Evolutionary conservation across 169 alveolate species (phyloP).

Genomic region (Plasmodium coatneyi): DNA sequence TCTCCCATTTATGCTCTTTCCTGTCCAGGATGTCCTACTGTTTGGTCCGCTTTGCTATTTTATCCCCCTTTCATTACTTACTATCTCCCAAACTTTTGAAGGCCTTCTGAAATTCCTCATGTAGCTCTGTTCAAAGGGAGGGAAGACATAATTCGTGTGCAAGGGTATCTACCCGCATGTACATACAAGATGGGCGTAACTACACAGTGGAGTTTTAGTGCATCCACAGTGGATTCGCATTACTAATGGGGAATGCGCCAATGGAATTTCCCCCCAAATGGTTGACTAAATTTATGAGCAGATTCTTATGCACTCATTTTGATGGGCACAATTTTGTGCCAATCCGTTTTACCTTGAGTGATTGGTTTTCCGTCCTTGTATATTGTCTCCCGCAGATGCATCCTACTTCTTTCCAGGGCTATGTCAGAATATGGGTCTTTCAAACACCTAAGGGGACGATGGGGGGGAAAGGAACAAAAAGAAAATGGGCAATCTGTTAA

Average conservation of each 20-base stretch:
- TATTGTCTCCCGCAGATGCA: slow-evolving; percentile 81
- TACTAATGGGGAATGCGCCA: neutral
- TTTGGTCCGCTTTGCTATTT: neutral
- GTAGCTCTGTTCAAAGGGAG: slow-evolving; percentile 39
- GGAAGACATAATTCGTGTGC: neutral
- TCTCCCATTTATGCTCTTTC: neutral
- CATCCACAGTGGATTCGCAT: neutral
- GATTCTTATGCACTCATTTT: neutral
- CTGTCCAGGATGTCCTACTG: neutral
- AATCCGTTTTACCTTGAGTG: slow-evolving; percentile 78
- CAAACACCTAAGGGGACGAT: slow-evolving; percentile 76
- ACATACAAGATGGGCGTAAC: neutral
- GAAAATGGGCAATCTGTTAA: neutral
- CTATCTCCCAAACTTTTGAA: slow-evolving; percentile 24
- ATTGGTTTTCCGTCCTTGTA: slow-evolving; percentile 83
- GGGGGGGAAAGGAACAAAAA: slow-evolving; percentile 1
- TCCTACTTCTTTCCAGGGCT: slow-evolving; percentile 84
- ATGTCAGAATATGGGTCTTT: slow-evolving; percentile 86
- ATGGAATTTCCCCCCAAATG: neutral
- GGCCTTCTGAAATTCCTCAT: slow-evolving; percentile 73
- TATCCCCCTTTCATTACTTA: slow-evolving; percentile 10
- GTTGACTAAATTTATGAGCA: neutral
- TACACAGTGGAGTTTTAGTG: neutral
- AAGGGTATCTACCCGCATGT: slow-evolving; percentile 11
- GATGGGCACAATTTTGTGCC: neutral